Conservation (phyloP, 371 early-diverging fungal species). For the Sanchytrium tribonematis region DNA sequence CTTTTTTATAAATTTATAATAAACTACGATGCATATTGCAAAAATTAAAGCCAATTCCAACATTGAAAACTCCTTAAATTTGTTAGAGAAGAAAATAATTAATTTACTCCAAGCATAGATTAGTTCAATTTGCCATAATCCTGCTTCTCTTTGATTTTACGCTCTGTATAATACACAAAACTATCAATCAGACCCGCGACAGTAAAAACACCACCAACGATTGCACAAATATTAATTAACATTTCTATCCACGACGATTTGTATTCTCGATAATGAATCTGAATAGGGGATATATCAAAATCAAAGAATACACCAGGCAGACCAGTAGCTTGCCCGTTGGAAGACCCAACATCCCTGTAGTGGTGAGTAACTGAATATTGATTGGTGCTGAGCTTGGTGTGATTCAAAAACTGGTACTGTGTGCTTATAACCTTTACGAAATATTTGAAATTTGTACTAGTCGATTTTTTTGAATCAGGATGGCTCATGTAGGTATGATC, state of each 20-base stretch:
- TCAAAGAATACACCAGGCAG: conserved; percentile 56
- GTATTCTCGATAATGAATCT: conserved; percentile 53
- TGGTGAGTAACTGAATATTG: conserved; percentile 79
- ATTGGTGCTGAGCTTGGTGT: conserved; percentile 38
- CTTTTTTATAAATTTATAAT: neutral
- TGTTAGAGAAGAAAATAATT: too few species aligned
- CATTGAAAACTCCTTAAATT: too few species aligned
- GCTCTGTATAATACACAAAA: conserved; percentile 57
- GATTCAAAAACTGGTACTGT: conserved; percentile 32
- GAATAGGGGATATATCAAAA: conserved; percentile 87
- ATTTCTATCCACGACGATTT: conserved; percentile 54
- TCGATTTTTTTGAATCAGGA: conserved; percentile 15
- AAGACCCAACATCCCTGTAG: conserved; percentile 15
- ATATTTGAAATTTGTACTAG: conserved; percentile 24
- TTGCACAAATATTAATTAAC: conserved; percentile 64
- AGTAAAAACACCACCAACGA: conserved; percentile 78
- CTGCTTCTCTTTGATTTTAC: conserved; percentile 40
- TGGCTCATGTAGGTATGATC: too few species aligned
- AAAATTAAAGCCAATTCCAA: neutral
- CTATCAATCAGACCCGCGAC: conserved; percentile 74
- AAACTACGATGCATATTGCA: neutral
- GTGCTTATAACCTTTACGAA: conserved; percentile 79
- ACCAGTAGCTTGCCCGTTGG: conserved; percentile 5
- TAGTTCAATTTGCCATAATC: conserved; percentile 42
- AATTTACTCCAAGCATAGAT: too few species aligned